Base-by-base conservation (phyloP, 768 basidiomycete genomes). In the Panaeolus cyanescens region DNA sequence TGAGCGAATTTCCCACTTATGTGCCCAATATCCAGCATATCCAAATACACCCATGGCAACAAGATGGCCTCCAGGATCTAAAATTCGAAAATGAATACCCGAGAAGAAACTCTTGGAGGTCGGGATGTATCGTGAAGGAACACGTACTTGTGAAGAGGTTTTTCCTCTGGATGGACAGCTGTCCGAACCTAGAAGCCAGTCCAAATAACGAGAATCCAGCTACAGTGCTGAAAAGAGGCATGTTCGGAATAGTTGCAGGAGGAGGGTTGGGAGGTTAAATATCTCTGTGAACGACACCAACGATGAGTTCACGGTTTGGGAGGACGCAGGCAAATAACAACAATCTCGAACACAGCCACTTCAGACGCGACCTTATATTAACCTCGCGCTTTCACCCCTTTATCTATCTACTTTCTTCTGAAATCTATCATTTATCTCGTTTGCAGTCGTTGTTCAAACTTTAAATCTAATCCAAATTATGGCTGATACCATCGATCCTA, bases 91-190 rank as follows among this genome's bases (percentile, higher is more conserved):
- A 36, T 62, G 55, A 62, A 39, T 56, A 60, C 10, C 19, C 39
- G 39, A 42, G 22, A n/a, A 42, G 25, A 50, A 25, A 12, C 10
- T 15, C 9, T 6, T 22, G 4, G 12, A 28, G 7, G 25, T 30
- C 45, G 45, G 45, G 8, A 50, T 30, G 45, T 50, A 50, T 50
- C 45, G 45, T 50, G 45, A 50, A 50, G 45, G 13, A 30, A 59
- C 20, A 84, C 93, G 72, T 71, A 96, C 95, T 93, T 50, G 87
- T 83, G 74, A 91, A 85, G 62, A 95, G 82, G 70, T 88, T 87
- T 68, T 90, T 82, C 71, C 83, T 88, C 74, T 93, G 90, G 68
- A 97, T 90, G 58, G 89, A 90, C 22, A 97, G 86, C 76, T 96
- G 94, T 67, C 92, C 93, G 62, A 94, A 80, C 61, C 95, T 84